Evolutionary conservation across 345 rosid species (phyloP).

Genomic region (Moricandia moricandioides): DNA sequence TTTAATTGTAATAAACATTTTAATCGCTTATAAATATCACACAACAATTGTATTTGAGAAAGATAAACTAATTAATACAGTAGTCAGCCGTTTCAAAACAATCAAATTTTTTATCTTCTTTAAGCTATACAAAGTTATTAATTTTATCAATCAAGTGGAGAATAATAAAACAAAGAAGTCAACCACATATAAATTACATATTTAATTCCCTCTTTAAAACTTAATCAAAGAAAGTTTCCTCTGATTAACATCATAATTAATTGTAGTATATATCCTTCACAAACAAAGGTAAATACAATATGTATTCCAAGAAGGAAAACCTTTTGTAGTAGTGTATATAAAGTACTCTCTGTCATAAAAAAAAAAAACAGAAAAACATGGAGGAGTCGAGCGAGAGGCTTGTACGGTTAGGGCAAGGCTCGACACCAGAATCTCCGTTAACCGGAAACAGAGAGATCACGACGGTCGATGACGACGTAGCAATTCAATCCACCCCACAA

Average conservation of each 20-base stretch:
- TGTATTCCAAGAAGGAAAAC: background rate
- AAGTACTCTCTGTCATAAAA: background rate
- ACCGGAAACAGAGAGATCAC: background rate
- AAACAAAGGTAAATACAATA: background rate
- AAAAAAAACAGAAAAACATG: background rate
- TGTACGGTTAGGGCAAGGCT: background rate
- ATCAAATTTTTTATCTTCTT: background rate
- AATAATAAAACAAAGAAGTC: background rate
- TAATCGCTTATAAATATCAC: background rate
- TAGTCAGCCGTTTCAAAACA: background rate
- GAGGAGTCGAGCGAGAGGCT: background rate
- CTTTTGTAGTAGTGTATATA: background rate
- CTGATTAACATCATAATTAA: background rate
- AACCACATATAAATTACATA: background rate
- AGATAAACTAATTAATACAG: background rate
- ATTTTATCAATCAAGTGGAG: background rate
- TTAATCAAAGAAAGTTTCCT: background rate
- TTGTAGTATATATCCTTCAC: background rate
- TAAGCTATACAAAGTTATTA: background rate
- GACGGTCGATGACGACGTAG: background rate
- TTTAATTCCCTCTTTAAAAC: background rate
- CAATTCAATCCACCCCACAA: background rate
- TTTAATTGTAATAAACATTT: too few relatives aligned
- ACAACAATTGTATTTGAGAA: background rate
- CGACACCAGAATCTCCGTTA: background rate